phyloP scores from a whole-genome alignment of 1,139 yeast genomes.

The Lodderomyces metapsilosis region DNA sequence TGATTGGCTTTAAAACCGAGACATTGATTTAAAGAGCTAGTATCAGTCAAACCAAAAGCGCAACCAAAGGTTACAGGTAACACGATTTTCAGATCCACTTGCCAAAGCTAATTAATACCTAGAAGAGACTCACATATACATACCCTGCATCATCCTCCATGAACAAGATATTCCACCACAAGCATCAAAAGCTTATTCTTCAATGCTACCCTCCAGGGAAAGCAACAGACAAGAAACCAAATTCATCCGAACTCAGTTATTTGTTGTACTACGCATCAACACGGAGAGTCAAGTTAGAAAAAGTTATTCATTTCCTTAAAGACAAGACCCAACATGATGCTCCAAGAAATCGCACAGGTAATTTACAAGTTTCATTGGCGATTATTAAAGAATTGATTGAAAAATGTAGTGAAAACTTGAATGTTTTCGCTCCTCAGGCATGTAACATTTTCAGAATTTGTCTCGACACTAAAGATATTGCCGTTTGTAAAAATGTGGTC shows the following conservation, averaged over 20 bases:
- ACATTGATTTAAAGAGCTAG: too few relatives aligned
- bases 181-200: slow-evolving; percentile 84
- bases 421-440: slow-evolving; percentile 70
- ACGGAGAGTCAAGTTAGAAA: slow-evolving; percentile 81
- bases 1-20: too few relatives aligned
- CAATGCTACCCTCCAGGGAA: slow-evolving; percentile 94
- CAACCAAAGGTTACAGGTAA: too few relatives aligned
- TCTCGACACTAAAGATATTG: slow-evolving; percentile 51
- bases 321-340: slow-evolving; percentile 66
- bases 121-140: too few relatives aligned
- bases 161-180: slow-evolving; percentile 59
- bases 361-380: slow-evolving; percentile 76
- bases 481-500: slow-evolving; percentile 52
- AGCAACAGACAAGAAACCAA: slow-evolving; percentile 82
- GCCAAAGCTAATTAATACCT: too few relatives aligned
- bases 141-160: too few relatives aligned
- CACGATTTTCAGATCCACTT: too few relatives aligned
- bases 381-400: slow-evolving; percentile 68
- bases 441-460: slow-evolving; percentile 49
- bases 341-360: slow-evolving; percentile 60
- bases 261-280: slow-evolving; percentile 90
- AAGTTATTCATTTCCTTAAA: slow-evolving; percentile 71
- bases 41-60: too few relatives aligned
- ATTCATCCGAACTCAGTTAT: slow-evolving; percentile 86
- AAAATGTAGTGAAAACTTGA: slow-evolving; percentile 79